Base-by-base conservation (phyloP, 768 basidiomycete species). In the Phaeotremella fagi region DNA sequence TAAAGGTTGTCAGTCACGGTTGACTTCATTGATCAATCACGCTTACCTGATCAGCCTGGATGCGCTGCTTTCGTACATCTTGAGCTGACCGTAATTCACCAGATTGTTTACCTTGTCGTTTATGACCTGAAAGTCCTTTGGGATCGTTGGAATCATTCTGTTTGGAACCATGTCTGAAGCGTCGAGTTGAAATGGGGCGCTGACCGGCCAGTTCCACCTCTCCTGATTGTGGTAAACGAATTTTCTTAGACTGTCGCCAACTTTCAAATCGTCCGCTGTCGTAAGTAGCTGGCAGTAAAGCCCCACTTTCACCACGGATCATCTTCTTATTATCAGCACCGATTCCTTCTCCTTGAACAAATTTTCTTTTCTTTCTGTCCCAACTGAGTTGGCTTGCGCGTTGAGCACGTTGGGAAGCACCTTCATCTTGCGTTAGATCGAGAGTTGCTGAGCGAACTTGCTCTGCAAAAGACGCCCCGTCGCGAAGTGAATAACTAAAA, bases 311-410 rank as follows among this genome's bases (percentile, higher is more conserved):
- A 0, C 90, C 90, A 62, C 82, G 83, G 63, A 99, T 86, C 60
- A 98, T 80, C 75, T 95, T 97, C 64, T 94, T 80, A 72, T 97
- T 95, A 72, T 97, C 90, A 6, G 90, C 82, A 18, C 90, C 94
- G 38, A 76, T 79, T 11, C 89, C 88, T 50, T 84, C 86, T 3
- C 90, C 89, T 63, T 87, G 83, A 36, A 94, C 79, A 60, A 95
- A 95, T 67, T 86, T 89, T 73, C 95, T 95, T 77, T 88, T 92
- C 77, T 91, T 92, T 68, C 88, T 88, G 75, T 97, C 91, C 95
- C 95, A 99, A 25, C 80, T 85, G 66, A 88, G 70, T 58, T 79
- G 80, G 49, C 84, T 85, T 9, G 76, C 75, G 46, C 72, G 72
- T 46, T 77, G 75, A 6, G 66, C 68, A 20, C 74, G 73, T 15